These are phyloP conservation scores for Puccinellia tenuiflora DNA, from an alignment of 176 grass and related monocot species.

Conservation along the genomic window DNA sequence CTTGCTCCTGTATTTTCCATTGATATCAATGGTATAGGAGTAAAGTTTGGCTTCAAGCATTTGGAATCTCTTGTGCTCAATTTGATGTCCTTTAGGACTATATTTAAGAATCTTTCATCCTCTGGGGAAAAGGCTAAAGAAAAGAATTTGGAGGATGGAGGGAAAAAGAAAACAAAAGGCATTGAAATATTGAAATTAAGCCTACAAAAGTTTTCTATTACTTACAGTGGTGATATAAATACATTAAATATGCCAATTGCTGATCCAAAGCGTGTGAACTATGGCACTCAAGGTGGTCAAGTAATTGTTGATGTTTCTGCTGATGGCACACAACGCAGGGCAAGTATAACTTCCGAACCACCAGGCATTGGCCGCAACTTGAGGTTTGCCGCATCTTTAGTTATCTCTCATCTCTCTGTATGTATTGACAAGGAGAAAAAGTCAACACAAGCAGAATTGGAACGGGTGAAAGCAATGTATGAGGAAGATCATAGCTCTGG, in stretches of 20 bases:
- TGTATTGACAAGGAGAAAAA: constrained; percentile 84
- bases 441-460: constrained; percentile 62
- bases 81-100: constrained; percentile 65
- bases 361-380: constrained; percentile 41
- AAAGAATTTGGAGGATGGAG: constrained; percentile 42
- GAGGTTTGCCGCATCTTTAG: constrained; percentile 72
- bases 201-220: constrained; percentile 82
- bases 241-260: constrained; percentile 75
- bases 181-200: constrained; percentile 78
- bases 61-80: constrained; percentile 72
- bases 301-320: constrained; percentile 79
- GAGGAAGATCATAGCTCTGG: constrained; percentile 50
- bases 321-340: constrained; percentile 79
- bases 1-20: constrained; percentile 71
- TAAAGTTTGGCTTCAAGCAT: constrained; percentile 94
- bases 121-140: constrained; percentile 48
- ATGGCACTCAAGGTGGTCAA: constrained; percentile 89
- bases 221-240: constrained; percentile 67
- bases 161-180: constrained; percentile 68
- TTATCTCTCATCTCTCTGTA: constrained; percentile 69
- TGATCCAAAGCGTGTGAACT: constrained; percentile 97
- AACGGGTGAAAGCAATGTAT: constrained; percentile 85
- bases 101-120: constrained; percentile 60
- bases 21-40: constrained; percentile 73
- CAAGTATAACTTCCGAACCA: constrained; percentile 66